These are phyloP conservation scores for Ceratobasidium sp. DNA, from an alignment of 1,284 basidiomycete genomes.

Conservation along the genomic window DNA sequence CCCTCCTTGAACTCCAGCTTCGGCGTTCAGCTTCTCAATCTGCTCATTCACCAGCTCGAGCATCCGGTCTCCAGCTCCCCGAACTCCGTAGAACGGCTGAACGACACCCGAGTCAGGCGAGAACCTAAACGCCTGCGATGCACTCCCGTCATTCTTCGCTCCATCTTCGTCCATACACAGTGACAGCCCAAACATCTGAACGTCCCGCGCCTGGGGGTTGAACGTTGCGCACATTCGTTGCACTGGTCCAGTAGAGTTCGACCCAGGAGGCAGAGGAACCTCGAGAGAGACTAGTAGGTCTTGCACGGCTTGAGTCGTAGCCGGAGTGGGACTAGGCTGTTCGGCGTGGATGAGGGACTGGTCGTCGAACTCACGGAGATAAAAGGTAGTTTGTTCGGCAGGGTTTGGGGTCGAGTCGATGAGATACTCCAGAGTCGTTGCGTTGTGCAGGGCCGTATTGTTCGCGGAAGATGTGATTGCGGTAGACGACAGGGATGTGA, in stretches of 20 bases:
- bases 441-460: background rate
- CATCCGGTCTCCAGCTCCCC: background rate
- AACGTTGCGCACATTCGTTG: constrained; percentile 22
- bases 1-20: no score
- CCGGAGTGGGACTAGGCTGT: background rate
- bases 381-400: constrained; percentile 21
- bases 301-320: background rate
- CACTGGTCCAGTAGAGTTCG: no score
- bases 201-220: constrained; percentile 2
- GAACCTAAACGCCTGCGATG: constrained; percentile 19
- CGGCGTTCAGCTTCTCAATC: background rate
- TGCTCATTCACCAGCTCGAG: background rate
- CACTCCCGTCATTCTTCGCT: background rate
- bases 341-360: background rate
- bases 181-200: constrained; percentile 18
- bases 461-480: background rate
- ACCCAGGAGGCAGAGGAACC: background rate
- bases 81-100: constrained; percentile 16
- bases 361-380: background rate
- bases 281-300: constrained; percentile 28
- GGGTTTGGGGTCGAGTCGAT: constrained; percentile 19
- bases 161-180: background rate
- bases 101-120: background rate
- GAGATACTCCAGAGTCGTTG: background rate
- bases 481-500: background rate